Percentiles rank a stretch among this genome's conserved stretches.
Conservation (phyloP, 2,329 filamentous ascomycete species). For the Fusarium sp. region DNA sequence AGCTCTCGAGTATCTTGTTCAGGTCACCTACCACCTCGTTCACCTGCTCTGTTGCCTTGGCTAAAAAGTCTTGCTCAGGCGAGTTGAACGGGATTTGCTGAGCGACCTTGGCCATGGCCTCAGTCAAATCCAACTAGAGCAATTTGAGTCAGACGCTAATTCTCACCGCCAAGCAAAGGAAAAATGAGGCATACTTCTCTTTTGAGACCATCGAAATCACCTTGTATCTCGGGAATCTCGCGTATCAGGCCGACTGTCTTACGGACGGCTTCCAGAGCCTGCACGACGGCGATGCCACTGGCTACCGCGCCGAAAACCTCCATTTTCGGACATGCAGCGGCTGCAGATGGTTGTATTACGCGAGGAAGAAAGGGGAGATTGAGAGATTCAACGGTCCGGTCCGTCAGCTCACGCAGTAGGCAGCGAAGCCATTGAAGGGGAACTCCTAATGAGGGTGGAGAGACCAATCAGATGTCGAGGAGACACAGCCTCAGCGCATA, state of each 20-base stretch:
- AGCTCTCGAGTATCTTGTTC: not conserved
- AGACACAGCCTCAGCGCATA: not conserved
- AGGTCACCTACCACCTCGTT: not conserved
- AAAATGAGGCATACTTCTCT: slow-evolving; percentile 1
- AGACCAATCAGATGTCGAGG: slow-evolving; percentile 8
- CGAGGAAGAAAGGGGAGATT: not conserved
- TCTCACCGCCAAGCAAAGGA: not conserved
- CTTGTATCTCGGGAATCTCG: slow-evolving; percentile 15
- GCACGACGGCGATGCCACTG: slow-evolving; percentile 21
- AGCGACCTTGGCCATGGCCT: not conserved
- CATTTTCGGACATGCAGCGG: not conserved
- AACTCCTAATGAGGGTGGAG: not conserved
- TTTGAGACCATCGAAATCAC: slow-evolving; percentile 13
- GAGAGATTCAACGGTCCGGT: not conserved
- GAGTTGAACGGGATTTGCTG: not conserved
- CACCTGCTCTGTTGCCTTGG: not conserved
- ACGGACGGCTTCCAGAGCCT: slow-evolving; percentile 13
- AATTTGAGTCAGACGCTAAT: not conserved
- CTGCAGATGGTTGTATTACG: not conserved
- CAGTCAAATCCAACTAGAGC: not conserved
- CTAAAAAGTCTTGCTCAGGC: not conserved
- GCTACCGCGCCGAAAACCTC: slow-evolving; percentile 22
- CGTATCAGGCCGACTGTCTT: slow-evolving; percentile 8
- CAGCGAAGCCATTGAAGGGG: not conserved
- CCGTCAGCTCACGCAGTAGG: not conserved